phyloP scores from a whole-genome alignment of 1,139 yeast genomes.

The Pichia sp. region DNA sequence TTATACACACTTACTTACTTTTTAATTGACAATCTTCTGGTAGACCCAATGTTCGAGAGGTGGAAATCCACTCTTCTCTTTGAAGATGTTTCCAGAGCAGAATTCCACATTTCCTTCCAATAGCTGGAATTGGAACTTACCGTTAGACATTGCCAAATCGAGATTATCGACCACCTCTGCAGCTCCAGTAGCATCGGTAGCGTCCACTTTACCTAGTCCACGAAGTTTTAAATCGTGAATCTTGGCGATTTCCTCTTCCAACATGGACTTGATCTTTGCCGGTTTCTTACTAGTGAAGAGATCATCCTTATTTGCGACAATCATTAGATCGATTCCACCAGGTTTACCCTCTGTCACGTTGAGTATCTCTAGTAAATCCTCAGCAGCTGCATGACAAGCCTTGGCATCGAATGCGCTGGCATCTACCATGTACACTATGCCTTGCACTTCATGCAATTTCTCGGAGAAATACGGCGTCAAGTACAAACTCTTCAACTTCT shows the following conservation, averaged over 20 bases:
- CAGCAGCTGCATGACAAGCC: conserved; percentile 41
- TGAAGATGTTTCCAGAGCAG: conserved; percentile 59
- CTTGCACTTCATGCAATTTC: conserved; percentile 44
- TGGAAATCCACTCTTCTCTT: conserved; percentile 33
- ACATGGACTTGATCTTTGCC: conserved; percentile 44
- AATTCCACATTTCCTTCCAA: conserved; percentile 72
- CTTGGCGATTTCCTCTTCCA: conserved; percentile 60
- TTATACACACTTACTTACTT: not conserved
- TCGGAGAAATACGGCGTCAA: conserved; percentile 34
- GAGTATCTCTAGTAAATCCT: conserved; percentile 48
- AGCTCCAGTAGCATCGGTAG: conserved; percentile 31
- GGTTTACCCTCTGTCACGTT: conserved; percentile 51
- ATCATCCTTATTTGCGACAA: conserved; percentile 81
- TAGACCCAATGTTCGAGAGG: conserved; percentile 74
- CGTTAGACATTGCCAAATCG: conserved; percentile 21
- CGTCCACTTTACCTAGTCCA: conserved; percentile 36
- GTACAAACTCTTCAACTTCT: conserved; percentile 51
- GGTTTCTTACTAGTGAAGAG: conserved; percentile 76
- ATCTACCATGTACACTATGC: conserved; percentile 67
- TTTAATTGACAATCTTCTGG: conserved; percentile 52
- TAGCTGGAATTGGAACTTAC: conserved; percentile 49
- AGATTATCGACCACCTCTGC: conserved; percentile 39
- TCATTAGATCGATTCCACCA: conserved; percentile 60
- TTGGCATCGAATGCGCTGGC: conserved; percentile 42
- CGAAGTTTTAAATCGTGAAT: conserved; percentile 41